These are phyloP conservation scores for Mycena metata DNA, from an alignment of 768 basidiomycete genomes.

Conservation along the genomic window DNA sequence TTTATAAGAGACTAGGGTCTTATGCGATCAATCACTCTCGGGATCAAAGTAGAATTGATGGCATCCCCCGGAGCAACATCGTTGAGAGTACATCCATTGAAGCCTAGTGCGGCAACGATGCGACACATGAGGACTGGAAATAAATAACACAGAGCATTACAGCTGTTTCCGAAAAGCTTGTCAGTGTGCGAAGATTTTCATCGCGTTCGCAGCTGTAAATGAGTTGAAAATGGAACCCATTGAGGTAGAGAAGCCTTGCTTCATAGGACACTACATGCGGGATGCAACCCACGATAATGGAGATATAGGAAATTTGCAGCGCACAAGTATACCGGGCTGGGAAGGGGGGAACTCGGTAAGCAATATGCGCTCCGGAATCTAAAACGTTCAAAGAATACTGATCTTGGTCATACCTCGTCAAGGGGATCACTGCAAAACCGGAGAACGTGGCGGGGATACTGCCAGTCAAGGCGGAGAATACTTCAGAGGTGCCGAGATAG, in stretches of 20 bases:
- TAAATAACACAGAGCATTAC: no score
- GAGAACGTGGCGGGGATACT: slow-evolving; percentile 77
- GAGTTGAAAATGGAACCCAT: no score
- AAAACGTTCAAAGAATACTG: no score
- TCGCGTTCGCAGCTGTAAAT: no score
- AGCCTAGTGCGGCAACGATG: slow-evolving; percentile 60
- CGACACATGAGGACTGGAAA: slow-evolving; percentile 57
- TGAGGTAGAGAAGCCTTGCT: slow-evolving; percentile 53
- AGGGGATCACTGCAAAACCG: slow-evolving; percentile 68
- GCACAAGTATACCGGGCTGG: slow-evolving; percentile 69
- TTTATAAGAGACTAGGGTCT: no score
- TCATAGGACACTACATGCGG: slow-evolving; percentile 73
- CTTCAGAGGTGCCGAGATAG: slow-evolving; percentile 71
- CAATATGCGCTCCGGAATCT: no score
- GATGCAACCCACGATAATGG: slow-evolving; percentile 69
- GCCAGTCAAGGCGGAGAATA: slow-evolving; percentile 76
- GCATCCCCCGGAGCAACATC: slow-evolving; percentile 54
- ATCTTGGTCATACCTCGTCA: slow-evolving; percentile 73
- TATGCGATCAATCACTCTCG: no score
- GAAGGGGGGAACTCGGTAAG: neutral
- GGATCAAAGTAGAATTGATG: no score
- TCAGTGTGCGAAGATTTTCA: no score
- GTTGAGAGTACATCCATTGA: slow-evolving; percentile 56
- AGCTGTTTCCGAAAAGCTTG: no score
- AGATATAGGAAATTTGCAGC: slow-evolving; percentile 67